phyloP scores from a whole-genome alignment of 2,329 filamentous ascomycete genomes.

The Fusarium transvaalense region DNA sequence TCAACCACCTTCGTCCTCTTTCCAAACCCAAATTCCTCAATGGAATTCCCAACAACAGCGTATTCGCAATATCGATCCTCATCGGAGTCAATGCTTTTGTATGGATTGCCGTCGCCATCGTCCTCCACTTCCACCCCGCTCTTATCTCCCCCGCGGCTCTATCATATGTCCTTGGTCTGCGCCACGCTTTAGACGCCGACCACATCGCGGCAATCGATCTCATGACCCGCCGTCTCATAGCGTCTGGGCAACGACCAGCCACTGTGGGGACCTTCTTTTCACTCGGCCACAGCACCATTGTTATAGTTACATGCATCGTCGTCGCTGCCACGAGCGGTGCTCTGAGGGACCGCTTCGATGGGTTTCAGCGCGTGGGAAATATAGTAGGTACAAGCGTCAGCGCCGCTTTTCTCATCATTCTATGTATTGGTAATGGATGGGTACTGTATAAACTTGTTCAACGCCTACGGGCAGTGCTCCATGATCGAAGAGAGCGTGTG shows the following conservation, averaged over 20 bases:
- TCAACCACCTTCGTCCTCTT: conserved; percentile 15
- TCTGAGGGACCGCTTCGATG: conserved; percentile 82
- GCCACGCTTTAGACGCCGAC: conserved; percentile 98
- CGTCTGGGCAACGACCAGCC: conserved; percentile 85
- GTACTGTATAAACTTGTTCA: conserved; percentile 83
- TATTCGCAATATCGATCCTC: conserved; percentile 65
- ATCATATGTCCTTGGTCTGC: conserved; percentile 87
- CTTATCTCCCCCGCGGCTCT: conserved; percentile 85
- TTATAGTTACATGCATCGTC: conserved; percentile 88
- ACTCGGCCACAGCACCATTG: conserved; percentile 92
- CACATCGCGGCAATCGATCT: conserved; percentile 90
- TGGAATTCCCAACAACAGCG: conserved; percentile 51
- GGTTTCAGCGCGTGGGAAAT: conserved; percentile 82
- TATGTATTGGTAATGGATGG: conserved; percentile 87
- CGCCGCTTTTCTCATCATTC: conserved; percentile 82
- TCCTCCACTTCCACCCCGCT: conserved; percentile 66
- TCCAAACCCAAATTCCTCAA: conserved; percentile 51
- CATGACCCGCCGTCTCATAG: conserved; percentile 90
- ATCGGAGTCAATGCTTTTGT: conserved; percentile 64
- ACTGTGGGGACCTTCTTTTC: conserved; percentile 96
- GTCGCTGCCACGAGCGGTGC: conserved; percentile 92
- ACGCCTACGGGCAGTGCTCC: conserved; percentile 73
- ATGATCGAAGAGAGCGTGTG: conserved; percentile 37
- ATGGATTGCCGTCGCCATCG: conserved; percentile 67
- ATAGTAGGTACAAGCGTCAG: conserved; percentile 92